These are phyloP conservation scores for Ochetophila trinervis DNA, from an alignment of 306 rosid genomes.

Conservation along the genomic window DNA sequence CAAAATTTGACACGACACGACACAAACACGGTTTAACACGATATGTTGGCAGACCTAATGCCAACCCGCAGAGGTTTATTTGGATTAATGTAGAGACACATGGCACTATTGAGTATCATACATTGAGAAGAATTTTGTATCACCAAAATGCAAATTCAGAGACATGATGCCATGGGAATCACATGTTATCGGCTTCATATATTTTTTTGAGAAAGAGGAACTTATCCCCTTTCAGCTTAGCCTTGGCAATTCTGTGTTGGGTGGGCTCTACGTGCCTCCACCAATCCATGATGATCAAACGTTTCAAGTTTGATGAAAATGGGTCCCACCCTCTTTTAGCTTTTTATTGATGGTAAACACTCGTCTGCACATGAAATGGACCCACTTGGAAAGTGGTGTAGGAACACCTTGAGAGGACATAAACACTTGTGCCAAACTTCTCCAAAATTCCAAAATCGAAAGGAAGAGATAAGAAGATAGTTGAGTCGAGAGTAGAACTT, in stretches of 20 bases:
- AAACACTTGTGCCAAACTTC: not conserved
- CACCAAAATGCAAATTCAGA: not conserved
- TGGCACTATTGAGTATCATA: constrained; percentile 25
- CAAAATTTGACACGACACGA: too few relatives aligned
- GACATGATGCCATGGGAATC: constrained; percentile 60
- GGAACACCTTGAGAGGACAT: constrained; percentile 16
- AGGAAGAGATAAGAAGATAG: not conserved
- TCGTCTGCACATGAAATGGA: constrained; percentile 5
- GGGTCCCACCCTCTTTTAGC: constrained; percentile 16
- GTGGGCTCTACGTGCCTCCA: constrained; percentile 16
- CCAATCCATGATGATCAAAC: not conserved
- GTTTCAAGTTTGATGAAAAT: not conserved
- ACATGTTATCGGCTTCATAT: constrained; percentile 34
- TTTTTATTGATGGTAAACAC: not conserved
- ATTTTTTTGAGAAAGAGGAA: constrained; percentile 4
- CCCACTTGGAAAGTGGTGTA: not conserved
- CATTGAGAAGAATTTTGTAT: constrained; percentile 26
- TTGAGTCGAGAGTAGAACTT: too few relatives aligned
- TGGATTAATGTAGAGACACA: constrained; percentile 22
- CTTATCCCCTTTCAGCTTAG: constrained; percentile 29
- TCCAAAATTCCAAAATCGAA: not conserved
- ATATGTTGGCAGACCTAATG: too few relatives aligned
- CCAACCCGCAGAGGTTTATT: not conserved
- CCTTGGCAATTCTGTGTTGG: not conserved
- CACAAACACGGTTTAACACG: too few relatives aligned